Evolutionary conservation across 148 eudicot genomes (phyloP).

Genomic region (Rhododendron williamsianum): DNA sequence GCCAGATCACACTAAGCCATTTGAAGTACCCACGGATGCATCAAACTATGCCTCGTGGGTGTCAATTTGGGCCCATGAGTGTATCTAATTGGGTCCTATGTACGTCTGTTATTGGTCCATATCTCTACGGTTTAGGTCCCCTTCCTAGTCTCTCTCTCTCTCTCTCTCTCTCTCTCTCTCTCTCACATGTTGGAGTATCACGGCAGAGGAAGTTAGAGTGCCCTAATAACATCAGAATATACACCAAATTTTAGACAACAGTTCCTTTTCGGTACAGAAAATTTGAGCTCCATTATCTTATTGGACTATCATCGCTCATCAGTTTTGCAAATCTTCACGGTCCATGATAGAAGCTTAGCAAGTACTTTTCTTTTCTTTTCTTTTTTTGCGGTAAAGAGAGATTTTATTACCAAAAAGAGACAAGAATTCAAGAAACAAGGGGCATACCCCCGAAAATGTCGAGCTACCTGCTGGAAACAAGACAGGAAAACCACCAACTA

Average conservation of each 20-base stretch:
- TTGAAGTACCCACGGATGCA: no score
- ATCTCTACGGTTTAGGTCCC: conserved; percentile 15
- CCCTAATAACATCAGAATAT: no score
- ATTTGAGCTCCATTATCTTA: not conserved
- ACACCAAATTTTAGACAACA: not conserved
- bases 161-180: not conserved
- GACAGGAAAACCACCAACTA: no score
- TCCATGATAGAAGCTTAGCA: not conserved
- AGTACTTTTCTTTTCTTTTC: not conserved
- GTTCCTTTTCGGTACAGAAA: not conserved
- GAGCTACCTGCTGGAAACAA: no score
- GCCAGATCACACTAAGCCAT: no score
- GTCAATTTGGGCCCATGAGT: conserved; percentile 19
- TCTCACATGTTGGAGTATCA: not conserved
- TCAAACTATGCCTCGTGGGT: not conserved
- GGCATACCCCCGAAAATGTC: no score
- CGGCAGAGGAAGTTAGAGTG: not conserved
- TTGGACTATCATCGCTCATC: not conserved
- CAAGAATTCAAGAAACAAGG: no score
- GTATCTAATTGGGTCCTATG: conserved; percentile 10
- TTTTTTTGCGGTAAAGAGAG: no score
- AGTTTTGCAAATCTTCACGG: not conserved
- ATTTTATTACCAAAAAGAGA: no score
- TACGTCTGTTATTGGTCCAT: conserved; percentile 18
- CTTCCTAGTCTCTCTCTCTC: not conserved